Evolutionary conservation across 1,284 basidiomycete species (phyloP).

Genomic region (Malassezia vespertilionis): DNA sequence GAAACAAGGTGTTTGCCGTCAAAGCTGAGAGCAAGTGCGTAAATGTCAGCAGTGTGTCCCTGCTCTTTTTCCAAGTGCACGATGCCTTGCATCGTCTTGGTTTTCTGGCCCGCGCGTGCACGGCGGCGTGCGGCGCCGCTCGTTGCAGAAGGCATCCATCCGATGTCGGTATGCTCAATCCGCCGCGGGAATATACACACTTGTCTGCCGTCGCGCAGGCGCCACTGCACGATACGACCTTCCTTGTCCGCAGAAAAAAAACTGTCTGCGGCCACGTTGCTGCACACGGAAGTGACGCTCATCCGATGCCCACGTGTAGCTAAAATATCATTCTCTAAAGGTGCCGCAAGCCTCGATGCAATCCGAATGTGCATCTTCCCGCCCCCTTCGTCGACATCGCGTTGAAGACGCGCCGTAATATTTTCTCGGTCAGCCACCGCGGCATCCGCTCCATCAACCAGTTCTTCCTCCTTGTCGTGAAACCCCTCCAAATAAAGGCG

Average conservation of each 20-base stretch:
- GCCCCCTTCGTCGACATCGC: conserved; percentile 33
- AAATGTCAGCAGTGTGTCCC: conserved; percentile 78
- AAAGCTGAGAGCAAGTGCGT: conserved; percentile 68
- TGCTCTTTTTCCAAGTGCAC: conserved; percentile 44
- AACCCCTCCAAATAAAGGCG: conserved; percentile 79
- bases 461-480: conserved; percentile 17
- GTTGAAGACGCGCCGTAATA: conserved; percentile 71
- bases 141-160: conserved; percentile 1
- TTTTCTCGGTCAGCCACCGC: conserved; percentile 84
- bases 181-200: conserved; percentile 24
- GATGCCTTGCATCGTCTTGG: conserved; percentile 9
- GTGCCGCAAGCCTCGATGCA: conserved; percentile 32
- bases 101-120: background rate
- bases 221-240: conserved; percentile 38
- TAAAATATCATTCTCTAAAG: conserved; percentile 14
- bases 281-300: conserved; percentile 64
- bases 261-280: conserved; percentile 58
- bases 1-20: conserved; percentile 77
- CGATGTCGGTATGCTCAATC: conserved; percentile 2
- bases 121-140: conserved; percentile 10
- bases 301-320: conserved; percentile 62
- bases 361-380: conserved; percentile 67
- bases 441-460: conserved; percentile 59
- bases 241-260: conserved; percentile 50
- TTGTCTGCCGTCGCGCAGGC: conserved; percentile 37